Conservation (phyloP, 2,329 filamentous ascomycete genomes). For the Camptophora hylomeconis region DNA sequence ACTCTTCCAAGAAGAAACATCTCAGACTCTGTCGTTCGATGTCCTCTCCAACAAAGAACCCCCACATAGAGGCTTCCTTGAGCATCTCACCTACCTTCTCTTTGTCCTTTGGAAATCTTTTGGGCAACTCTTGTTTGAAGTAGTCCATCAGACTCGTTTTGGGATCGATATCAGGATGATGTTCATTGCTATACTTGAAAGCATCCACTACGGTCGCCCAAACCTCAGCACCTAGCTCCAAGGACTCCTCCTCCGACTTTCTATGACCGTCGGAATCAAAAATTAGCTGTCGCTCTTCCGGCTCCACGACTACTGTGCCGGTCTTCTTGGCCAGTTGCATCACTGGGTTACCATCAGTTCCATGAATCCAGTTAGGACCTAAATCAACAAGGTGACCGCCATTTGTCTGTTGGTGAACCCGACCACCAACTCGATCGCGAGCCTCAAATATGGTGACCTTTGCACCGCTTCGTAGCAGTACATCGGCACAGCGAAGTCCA, state of each 20-base stretch:
- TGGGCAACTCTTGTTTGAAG: conserved; percentile 37
- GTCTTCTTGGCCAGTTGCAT: conserved; percentile 42
- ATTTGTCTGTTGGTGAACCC: conserved; percentile 38
- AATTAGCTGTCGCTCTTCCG: conserved; percentile 37
- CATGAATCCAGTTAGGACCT: conserved; percentile 56
- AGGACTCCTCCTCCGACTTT: conserved; percentile 23
- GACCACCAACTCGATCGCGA: conserved; percentile 43
- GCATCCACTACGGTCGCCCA: conserved; percentile 48
- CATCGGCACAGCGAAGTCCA: conserved; percentile 45
- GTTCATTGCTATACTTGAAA: conserved; percentile 45
- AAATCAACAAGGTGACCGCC: conserved; percentile 42
- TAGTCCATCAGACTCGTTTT: conserved; percentile 44
- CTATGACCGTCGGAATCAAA: conserved; percentile 34
- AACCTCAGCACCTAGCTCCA: conserved; percentile 30
- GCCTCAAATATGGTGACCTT: conserved; percentile 49
- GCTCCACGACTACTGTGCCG: conserved; percentile 36
- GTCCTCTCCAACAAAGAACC: conserved; percentile 49
- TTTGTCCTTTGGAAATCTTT: conserved; percentile 23
- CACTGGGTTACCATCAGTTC: conserved; percentile 47
- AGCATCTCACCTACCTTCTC: conserved; percentile 33
- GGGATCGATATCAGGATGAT: conserved; percentile 37
- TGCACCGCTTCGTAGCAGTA: conserved; percentile 41
- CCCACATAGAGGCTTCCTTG: conserved; percentile 48
- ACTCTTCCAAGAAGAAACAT: conserved; percentile 55
- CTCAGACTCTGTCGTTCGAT: conserved; percentile 48